Evolutionary conservation across 2,329 filamentous ascomycete genomes (phyloP).

Genomic region (Penicillium oxalicum): DNA sequence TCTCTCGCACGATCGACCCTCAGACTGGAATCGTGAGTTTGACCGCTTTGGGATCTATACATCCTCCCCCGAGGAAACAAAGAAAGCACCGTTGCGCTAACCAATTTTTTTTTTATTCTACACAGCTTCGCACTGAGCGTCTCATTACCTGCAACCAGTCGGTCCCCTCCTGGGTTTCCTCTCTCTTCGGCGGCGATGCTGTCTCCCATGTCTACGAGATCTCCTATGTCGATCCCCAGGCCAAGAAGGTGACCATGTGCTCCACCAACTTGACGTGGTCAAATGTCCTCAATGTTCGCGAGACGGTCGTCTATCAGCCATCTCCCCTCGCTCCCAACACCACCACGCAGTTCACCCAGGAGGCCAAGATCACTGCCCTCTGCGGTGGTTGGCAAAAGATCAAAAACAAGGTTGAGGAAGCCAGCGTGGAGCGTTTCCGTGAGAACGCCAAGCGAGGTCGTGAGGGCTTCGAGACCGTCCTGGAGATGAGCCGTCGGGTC

Average conservation of each 20-base stretch:
- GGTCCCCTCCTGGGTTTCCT: constrained; percentile 55
- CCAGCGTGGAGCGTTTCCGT: constrained; percentile 77
- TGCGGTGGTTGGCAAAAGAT: constrained; percentile 97
- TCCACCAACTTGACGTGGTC: constrained; percentile 90
- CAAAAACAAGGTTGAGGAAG: constrained; percentile 92
- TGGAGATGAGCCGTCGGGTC: constrained; percentile 85
- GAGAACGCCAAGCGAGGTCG: constrained; percentile 87
- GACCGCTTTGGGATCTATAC: neutral
- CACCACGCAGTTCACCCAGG: constrained; percentile 77
- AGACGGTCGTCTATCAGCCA: constrained; percentile 84
- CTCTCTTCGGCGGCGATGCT: constrained; percentile 71
- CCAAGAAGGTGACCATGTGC: constrained; percentile 91
- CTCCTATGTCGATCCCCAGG: constrained; percentile 80
- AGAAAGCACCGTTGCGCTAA: neutral
- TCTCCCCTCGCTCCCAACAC: constrained; percentile 42
- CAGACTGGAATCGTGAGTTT: constrained; percentile 59
- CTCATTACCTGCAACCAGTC: constrained; percentile 49
- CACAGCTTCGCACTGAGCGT: constrained; percentile 63
- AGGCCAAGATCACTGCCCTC: constrained; percentile 85
- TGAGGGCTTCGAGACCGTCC: constrained; percentile 90
- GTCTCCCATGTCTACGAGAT: constrained; percentile 90
- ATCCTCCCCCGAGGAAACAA: neutral
- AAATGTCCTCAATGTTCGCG: constrained; percentile 84
- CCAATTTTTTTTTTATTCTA: constrained; percentile 8
- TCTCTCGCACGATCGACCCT: constrained; percentile 64